Evolutionary conservation across 1,139 yeast genomes (phyloP).

Genomic region (Magnusiomyces sp.): DNA sequence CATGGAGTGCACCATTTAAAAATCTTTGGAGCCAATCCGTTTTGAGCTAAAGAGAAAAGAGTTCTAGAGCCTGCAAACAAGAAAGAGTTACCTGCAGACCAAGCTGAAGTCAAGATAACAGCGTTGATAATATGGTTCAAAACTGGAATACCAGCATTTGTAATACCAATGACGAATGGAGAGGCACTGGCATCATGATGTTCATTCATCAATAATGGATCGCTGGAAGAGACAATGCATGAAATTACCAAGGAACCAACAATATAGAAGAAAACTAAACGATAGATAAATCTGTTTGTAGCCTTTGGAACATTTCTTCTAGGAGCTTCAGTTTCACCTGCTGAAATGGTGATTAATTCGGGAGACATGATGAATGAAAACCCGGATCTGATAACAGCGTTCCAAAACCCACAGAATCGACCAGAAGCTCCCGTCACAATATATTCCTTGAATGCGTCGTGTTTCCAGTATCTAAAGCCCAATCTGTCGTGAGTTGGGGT

Average conservation of each 20-base stretch:
- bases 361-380: conserved; percentile 53
- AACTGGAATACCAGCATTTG: conserved; percentile 44
- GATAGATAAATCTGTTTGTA: conserved; percentile 52
- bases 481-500: conserved; percentile 55
- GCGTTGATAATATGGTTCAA: conserved; percentile 60
- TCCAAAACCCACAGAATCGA: conserved; percentile 57
- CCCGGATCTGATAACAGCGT: conserved; percentile 52
- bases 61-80: conserved; percentile 37
- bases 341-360: conserved; percentile 65
- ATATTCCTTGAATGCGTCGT: conserved; percentile 54
- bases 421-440: conserved; percentile 40
- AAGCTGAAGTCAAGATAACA: conserved; percentile 53
- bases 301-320: conserved; percentile 54
- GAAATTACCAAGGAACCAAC: conserved; percentile 48
- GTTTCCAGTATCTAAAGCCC: conserved; percentile 66
- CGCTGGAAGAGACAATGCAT: conserved; percentile 48
- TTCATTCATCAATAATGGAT: conserved; percentile 35
- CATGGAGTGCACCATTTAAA: conserved; percentile 36
- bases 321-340: conserved; percentile 68
- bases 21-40: conserved; percentile 43
- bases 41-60: conserved; percentile 36
- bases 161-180: conserved; percentile 58
- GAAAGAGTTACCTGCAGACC: conserved; percentile 39
- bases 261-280: conserved; percentile 50
- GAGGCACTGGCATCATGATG: conserved; percentile 49